These are phyloP conservation scores for Paramecium sexaurelia DNA, from an alignment of 73 alveolate genomes.

Conservation along the genomic window DNA sequence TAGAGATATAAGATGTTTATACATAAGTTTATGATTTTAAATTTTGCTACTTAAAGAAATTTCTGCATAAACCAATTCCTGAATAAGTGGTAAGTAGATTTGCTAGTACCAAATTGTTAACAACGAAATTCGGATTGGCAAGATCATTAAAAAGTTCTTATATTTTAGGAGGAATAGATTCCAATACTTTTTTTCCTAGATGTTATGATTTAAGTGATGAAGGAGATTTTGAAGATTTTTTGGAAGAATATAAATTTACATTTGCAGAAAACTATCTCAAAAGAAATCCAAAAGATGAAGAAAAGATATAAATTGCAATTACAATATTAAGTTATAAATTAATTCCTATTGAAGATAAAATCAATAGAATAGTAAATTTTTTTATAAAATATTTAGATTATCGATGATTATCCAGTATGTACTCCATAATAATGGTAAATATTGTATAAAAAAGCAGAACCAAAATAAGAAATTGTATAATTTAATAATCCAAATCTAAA, in stretches of 20 bases:
- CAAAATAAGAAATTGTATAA: not conserved
- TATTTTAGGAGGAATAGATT: slow-evolving; percentile 25
- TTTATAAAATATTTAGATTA: not conserved
- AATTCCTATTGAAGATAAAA: slow-evolving; percentile 10
- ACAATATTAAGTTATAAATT: not conserved
- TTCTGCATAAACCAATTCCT: slow-evolving; percentile 21
- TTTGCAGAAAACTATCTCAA: slow-evolving; percentile 56
- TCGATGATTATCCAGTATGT: slow-evolving; percentile 16
- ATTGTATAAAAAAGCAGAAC: not conserved
- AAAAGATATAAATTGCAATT: not conserved
- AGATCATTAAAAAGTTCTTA: slow-evolving; percentile 59
- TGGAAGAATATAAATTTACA: slow-evolving; percentile 66
- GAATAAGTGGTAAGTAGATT: slow-evolving; percentile 42
- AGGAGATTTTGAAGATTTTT: slow-evolving; percentile 61
- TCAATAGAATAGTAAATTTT: not conserved
- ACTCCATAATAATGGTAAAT: slow-evolving; percentile 62
- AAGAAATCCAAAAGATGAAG: not conserved
- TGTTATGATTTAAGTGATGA: slow-evolving; percentile 69
- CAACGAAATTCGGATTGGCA: slow-evolving; percentile 62
- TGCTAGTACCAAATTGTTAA: slow-evolving; percentile 4
- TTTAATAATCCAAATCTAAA: not conserved
- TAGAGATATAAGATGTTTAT: slow-evolving; percentile 48
- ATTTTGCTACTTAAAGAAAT: slow-evolving; percentile 53
- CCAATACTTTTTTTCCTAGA: slow-evolving; percentile 58
- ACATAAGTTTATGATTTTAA: slow-evolving; percentile 58